Conservation (phyloP, 129 eudicot genomes). For the Arctium lappa region DNA sequence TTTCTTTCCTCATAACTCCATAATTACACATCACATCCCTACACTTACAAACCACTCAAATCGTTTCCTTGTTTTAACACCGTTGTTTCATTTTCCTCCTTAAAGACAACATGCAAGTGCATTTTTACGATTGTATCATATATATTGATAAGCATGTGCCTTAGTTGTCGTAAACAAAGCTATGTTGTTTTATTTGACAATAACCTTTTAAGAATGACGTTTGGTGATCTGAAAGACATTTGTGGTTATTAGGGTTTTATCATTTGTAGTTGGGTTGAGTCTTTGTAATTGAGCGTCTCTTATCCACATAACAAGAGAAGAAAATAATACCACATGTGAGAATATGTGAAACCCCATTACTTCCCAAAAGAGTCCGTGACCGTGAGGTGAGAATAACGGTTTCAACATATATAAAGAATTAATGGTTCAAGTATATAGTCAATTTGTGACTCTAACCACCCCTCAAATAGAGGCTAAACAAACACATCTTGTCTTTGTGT, state of each 20-base stretch:
- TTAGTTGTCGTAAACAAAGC: background rate
- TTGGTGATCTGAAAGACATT: background rate
- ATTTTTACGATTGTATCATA: background rate
- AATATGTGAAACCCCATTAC: background rate
- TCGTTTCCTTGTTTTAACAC: background rate
- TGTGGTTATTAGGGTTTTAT: background rate
- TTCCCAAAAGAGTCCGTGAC: background rate
- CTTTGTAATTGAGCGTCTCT: background rate
- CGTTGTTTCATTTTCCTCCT: background rate
- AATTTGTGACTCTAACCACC: background rate
- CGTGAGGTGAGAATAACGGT: background rate
- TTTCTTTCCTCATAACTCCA: background rate
- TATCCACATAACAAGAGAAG: background rate
- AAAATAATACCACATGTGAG: background rate
- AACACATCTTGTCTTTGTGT: background rate
- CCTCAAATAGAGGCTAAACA: background rate
- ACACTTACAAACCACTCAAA: background rate
- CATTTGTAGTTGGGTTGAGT: background rate
- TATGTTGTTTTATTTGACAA: background rate
- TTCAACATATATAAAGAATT: background rate
- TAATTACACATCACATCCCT: slow-evolving; percentile 1
- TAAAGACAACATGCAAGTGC: background rate
- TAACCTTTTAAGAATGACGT: background rate
- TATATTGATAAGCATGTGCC: background rate
- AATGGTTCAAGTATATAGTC: background rate